Conservation (phyloP, 768 basidiomycete species). For the Suillus tomentosus region DNA sequence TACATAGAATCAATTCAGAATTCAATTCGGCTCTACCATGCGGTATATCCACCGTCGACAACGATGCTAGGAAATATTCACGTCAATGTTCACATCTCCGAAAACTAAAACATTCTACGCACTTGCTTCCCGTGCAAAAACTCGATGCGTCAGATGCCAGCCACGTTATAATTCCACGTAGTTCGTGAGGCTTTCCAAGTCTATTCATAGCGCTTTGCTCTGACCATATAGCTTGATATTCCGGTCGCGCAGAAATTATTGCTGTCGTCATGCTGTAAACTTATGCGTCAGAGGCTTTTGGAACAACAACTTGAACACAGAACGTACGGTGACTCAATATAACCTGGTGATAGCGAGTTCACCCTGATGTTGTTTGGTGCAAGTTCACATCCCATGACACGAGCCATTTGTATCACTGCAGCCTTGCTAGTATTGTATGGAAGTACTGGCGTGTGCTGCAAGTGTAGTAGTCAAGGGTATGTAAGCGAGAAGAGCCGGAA, state of each 20-base stretch:
- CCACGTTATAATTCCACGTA: conserved; percentile 66
- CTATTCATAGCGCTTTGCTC: conserved; percentile 62
- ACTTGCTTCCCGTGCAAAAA: conserved; percentile 78
- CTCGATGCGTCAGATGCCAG: conserved; percentile 67
- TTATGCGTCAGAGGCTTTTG: conserved; percentile 1
- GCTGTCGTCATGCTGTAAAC: conserved; percentile 60
- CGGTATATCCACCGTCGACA: conserved; percentile 14
- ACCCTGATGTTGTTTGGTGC: conserved; percentile 63
- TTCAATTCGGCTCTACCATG: conserved; percentile 8
- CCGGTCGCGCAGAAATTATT: conserved; percentile 58
- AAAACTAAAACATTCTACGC: conserved; percentile 30
- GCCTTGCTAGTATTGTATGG: conserved; percentile 72
- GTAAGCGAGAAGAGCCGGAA: conserved; percentile 2
- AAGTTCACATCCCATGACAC: conserved; percentile 75
- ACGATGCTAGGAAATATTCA: conserved; percentile 4
- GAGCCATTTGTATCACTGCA: conserved; percentile 71
- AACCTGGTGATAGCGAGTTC: conserved; percentile 68
- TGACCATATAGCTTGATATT: conserved; percentile 62
- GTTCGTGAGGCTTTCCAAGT: conserved; percentile 63
- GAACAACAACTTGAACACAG: conserved; percentile 15
- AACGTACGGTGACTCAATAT: conserved; percentile 62
- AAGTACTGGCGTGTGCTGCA: conserved; percentile 63
- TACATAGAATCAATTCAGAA: neutral
- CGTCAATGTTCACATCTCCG: neutral
- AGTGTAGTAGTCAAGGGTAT: neutral